Base-by-base conservation (phyloP, 2,329 filamentous ascomycete species). In the Xylaria multiplex region DNA sequence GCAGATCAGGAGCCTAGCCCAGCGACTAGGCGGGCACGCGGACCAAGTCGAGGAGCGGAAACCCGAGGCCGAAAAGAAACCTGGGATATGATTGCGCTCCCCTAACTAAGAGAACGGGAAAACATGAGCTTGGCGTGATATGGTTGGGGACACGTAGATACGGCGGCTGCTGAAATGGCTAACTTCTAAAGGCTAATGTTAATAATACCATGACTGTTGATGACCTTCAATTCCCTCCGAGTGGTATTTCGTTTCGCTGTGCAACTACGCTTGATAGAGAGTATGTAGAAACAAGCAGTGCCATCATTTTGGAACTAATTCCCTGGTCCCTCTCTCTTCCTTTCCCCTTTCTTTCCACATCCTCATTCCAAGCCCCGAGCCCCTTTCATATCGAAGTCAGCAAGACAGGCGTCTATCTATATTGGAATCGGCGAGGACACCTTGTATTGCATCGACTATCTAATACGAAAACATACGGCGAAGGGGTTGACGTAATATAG, bases 1-100 rank as follows among this genome's bases (percentile, higher is more conserved):
- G 6, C 69, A 67, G 46, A 69, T 70, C 42, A 32, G 62, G 9
- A 43, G 14, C 2, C 49, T 70, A 6, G 69, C 69, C 5, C 61
- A 61, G 32, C 59, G 64, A 46, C 35, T 70, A 48, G 59, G 27
- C 14, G 52, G 56, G 3, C 57, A 67, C 30, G 62, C 62, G 13
- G 62, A 69, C 48, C 40, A 56, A 37, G 49, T 30, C 50, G 59
- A 65, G 8, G 64, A 62, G 55, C 57, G 8, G 35, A 45, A 30
- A 49, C 32, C 49, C 32, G 62, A 59, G 9, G 42, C 16, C 11
- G 37, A 49, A 16, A 8, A 16, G 40, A 42, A 40, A 53, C 22
- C 22, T 3, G 37, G 14, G 11, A 27, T 22, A 6, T 43, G 14
- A 55, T 8, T 8, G 6, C 8, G 2, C 19, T 32, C 27, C 27